Conservation (phyloP, 306 rosid genomes). For the Prunus campanulata region DNA sequence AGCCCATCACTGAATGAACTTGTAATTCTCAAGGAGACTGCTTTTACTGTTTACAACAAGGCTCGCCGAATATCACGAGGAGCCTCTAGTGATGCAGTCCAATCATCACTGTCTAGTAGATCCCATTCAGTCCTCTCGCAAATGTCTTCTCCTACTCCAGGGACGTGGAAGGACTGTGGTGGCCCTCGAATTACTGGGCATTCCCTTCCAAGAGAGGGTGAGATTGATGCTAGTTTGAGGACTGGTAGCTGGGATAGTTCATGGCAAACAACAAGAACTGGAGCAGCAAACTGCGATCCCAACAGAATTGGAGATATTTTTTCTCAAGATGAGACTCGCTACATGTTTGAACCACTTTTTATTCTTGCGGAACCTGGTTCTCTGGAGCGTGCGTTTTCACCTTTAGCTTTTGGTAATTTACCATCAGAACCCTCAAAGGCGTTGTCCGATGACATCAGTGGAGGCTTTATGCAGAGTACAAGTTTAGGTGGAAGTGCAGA, state of each 20-base stretch:
- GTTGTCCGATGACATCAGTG: constrained; percentile 73
- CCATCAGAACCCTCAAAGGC: constrained; percentile 72
- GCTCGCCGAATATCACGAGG: constrained; percentile 94
- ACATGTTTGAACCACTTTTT: constrained; percentile 97
- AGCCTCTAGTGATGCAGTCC: constrained; percentile 57
- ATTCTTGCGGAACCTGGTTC: constrained; percentile 97
- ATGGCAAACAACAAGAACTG: constrained; percentile 81
- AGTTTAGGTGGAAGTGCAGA: constrained; percentile 61
- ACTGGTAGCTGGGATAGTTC: constrained; percentile 86
- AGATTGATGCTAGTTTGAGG: constrained; percentile 91
- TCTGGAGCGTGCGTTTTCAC: constrained; percentile 73
- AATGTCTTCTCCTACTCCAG: constrained; percentile 78
- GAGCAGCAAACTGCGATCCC: constrained; percentile 72
- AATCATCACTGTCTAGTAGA: constrained; percentile 60
- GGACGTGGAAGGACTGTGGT: constrained; percentile 93
- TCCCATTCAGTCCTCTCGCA: constrained; percentile 77
- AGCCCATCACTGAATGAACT: constrained; percentile 88
- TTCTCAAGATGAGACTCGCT: constrained; percentile 71
- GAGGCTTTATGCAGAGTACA: constrained; percentile 54
- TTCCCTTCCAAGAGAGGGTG: constrained; percentile 92
- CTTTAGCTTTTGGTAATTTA: constrained; percentile 46
- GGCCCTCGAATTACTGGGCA: constrained; percentile 87
- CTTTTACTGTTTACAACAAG: constrained; percentile 89
- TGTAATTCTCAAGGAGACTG: constrained; percentile 82
- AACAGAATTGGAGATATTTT: constrained; percentile 68